These are phyloP conservation scores for Rhodotorula sp. DNA, from an alignment of 1,284 basidiomycete genomes.

Conservation along the genomic window DNA sequence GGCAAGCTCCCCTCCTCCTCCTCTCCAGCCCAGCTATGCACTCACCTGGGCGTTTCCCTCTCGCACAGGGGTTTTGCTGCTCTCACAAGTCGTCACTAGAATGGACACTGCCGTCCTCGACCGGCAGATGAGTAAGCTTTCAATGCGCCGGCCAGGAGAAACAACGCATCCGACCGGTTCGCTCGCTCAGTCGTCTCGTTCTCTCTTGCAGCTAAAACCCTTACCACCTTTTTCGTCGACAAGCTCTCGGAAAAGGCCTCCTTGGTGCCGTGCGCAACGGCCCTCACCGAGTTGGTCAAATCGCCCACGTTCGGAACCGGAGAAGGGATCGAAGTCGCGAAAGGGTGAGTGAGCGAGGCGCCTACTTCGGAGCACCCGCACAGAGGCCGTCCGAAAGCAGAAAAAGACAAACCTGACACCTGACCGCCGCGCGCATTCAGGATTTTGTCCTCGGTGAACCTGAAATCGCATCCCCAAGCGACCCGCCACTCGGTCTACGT, in stretches of 20 bases:
- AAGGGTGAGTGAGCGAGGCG: constrained; percentile 59
- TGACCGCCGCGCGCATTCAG: constrained; percentile 51
- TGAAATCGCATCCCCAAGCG: constrained; percentile 77
- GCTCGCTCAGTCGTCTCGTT: neutral
- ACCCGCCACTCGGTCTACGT: constrained; percentile 77
- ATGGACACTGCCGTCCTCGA: constrained; percentile 68
- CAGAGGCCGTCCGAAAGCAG: no score
- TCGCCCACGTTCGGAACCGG: constrained; percentile 66
- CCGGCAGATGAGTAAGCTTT: constrained; percentile 69
- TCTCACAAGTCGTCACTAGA: constrained; percentile 63
- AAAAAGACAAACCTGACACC: neutral
- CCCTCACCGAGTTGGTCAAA: constrained; percentile 63
- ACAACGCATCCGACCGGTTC: neutral
- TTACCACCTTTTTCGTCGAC: constrained; percentile 76
- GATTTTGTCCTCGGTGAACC: constrained; percentile 72
- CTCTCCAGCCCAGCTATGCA: constrained; percentile 1
- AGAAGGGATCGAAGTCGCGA: constrained; percentile 66
- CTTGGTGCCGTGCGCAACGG: constrained; percentile 73
- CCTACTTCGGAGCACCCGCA: no score
- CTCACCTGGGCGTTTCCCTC: neutral
- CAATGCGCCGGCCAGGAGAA: neutral
- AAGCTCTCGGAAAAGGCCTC: constrained; percentile 78
- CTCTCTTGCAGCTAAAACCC: constrained; percentile 63
- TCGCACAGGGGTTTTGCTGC: constrained; percentile 68
- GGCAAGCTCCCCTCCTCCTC: constrained; percentile 55